Base-by-base conservation (phyloP, 2,329 filamentous ascomycete genomes). In the Phialophora expanda region DNA sequence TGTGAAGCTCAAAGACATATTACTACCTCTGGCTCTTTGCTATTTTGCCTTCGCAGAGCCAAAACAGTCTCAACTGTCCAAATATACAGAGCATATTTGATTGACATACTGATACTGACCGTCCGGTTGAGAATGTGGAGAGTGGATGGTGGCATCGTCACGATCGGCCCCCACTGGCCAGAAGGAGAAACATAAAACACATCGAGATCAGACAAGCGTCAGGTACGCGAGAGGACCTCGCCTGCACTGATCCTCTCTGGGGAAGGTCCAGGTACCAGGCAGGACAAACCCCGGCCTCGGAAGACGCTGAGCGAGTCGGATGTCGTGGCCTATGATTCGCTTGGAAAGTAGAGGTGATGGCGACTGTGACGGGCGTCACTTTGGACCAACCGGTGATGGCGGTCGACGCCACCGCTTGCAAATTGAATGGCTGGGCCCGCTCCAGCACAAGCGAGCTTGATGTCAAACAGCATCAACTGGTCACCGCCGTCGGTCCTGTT, bases 41-140 rank as follows among this genome's bases (percentile, higher is more conserved):
- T 32, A 22, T 12, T 44, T 44, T 14, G 20, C 2, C 7, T 2
- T 12, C 48, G 17, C 24, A 26, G 48, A 51, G 4, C 24, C 14
- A 8, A 51, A 28, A 26, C 7, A 22, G 22, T 34, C 4, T 3
- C 3, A 22, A 11, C 12, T 44, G 17, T 46, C 28, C 20, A 11
- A 17, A 26, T 30, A 11, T 22, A 17, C 34, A 51, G 9, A 44
- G 48, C 32, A 38, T 17, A 51, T 56, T 24, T 44, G 51, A 41
- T 26, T 53, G 63, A 22, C 51, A 58, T 60, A 7, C 6, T 66
- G 61, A 61, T 64, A 51, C 20, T 50, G 57, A 58, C 61, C 65
- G 65, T 14, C 65, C 17, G 34, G 55, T 64, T 38, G 56, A 34
- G 57, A 67, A 64, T 57, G 65, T 64, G 61, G 65, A 66, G 64